A percentile compares a stretch with the other conserved stretches of the same genome.
phyloP scores from a whole-genome alignment of 441 rosid species.

The Biscutella laevigata region DNA sequence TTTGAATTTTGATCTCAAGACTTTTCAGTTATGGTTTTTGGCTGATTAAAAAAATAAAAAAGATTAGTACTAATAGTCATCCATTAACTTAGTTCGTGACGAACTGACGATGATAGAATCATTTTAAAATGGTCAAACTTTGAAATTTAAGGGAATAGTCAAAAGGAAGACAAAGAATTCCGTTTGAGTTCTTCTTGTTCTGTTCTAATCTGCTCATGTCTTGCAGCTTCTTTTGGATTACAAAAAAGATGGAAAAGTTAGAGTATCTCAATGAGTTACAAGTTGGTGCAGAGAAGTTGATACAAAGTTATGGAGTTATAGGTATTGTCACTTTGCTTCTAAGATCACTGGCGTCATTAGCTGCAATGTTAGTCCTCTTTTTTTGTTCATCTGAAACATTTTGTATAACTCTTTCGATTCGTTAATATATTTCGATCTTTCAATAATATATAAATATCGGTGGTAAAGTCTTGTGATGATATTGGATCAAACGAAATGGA shows the following conservation, averaged over 20 bases:
- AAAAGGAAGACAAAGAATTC: no score
- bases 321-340: background rate
- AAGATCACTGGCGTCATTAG: slow-evolving; percentile 1
- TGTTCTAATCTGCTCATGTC: background rate
- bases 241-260: background rate
- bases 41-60: no score
- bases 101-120: no score
- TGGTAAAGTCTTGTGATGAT: slow-evolving; percentile 5
- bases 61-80: no score
- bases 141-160: no score
- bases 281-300: background rate
- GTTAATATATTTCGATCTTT: no score
- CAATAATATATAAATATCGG: no score
- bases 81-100: no score
- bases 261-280: background rate
- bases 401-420: background rate
- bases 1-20: no score
- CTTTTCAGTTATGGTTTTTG: no score
- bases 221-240: background rate
- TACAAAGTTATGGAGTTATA: background rate
- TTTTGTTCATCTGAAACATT: background rate
- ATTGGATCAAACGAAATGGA: slow-evolving; percentile 17
- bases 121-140: no score
- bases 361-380: slow-evolving; percentile 2
- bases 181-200: background rate